Conservation (phyloP, 2,329 filamentous ascomycete species). For the Epichloe festucae region DNA sequence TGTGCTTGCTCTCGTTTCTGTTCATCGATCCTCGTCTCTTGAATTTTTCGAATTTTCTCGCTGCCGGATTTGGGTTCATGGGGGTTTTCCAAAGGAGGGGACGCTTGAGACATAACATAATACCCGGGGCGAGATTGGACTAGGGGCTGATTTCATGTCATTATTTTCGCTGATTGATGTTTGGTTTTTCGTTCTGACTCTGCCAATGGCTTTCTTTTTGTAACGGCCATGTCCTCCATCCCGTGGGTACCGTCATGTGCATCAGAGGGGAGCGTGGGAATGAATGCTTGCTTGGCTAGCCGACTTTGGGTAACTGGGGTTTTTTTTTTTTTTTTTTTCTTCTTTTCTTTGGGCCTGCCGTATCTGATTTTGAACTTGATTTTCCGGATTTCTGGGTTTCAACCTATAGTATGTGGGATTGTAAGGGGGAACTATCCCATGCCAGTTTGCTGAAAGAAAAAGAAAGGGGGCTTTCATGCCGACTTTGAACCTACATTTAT, state of each 20-base stretch:
- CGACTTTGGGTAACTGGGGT: constrained; percentile 1
- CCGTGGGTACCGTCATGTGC: constrained; percentile 5
- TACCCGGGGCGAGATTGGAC: constrained; percentile 6
- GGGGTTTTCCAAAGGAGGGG: not conserved
- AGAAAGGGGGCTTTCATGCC: not conserved
- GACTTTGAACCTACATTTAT: not conserved
- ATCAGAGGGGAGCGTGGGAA: constrained; percentile 6
- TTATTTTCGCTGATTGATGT: not conserved
- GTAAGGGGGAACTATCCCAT: no score
- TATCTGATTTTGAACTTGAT: not conserved
- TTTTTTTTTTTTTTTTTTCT: not conserved
- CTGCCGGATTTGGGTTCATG: not conserved
- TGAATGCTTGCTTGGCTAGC: constrained; percentile 1
- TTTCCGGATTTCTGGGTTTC: not conserved
- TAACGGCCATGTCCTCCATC: constrained; percentile 2
- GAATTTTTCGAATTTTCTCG: not conserved
- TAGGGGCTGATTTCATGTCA: constrained; percentile 6
- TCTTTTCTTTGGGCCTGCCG: not conserved
- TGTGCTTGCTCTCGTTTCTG: not conserved
- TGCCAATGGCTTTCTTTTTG: not conserved
- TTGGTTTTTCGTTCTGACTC: not conserved
- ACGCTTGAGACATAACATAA: constrained; percentile 3
- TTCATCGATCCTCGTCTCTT: not conserved
- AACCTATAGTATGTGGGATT: not conserved
- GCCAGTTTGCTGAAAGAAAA: not conserved